Evolutionary conservation across 2,329 filamentous ascomycete genomes (phyloP).

Genomic region (Neofusicoccum kwambonambiense): DNA sequence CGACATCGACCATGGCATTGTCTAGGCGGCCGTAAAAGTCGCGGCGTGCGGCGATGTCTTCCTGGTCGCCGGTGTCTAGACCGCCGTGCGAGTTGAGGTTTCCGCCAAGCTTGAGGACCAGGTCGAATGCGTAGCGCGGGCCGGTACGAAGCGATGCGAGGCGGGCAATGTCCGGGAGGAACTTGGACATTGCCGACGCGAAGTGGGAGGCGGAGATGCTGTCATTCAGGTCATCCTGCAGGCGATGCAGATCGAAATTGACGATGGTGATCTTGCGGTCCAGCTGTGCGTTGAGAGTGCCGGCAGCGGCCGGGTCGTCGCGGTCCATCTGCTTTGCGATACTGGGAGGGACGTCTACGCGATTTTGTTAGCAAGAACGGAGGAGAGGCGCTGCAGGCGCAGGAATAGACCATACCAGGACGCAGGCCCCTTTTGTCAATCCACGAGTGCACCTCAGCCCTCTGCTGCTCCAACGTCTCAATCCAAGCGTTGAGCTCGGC

Average conservation of each 20-base stretch:
- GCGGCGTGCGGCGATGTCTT: conserved; percentile 48
- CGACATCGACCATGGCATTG: conserved; percentile 52
- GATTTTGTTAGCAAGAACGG: conserved; percentile 19
- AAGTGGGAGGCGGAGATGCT: conserved; percentile 54
- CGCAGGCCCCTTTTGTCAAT: conserved; percentile 56
- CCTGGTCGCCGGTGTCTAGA: conserved; percentile 48
- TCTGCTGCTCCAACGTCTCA: conserved; percentile 52
- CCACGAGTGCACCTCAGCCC: conserved; percentile 53
- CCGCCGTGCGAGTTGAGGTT: conserved; percentile 57
- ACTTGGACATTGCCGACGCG: conserved; percentile 54
- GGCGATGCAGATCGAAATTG: conserved; percentile 56
- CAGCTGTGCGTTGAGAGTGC: conserved; percentile 55
- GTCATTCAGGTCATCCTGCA: conserved; percentile 57
- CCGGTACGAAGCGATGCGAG: conserved; percentile 49
- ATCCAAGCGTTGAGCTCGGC: conserved; percentile 51
- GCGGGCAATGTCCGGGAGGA: conserved; percentile 53
- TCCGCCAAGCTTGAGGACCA: conserved; percentile 55
- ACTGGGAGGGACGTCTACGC: conserved; percentile 50
- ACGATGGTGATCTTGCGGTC: conserved; percentile 59
- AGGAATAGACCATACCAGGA: conserved; percentile 43
- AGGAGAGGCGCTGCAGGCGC: background rate
- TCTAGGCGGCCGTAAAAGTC: conserved; percentile 52
- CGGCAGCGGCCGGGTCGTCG: conserved; percentile 48
- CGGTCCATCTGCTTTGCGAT: conserved; percentile 55
- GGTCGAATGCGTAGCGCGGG: conserved; percentile 52